phyloP scores from a whole-genome alignment of 345 rosid species.

The Corchorus capsularis region DNA sequence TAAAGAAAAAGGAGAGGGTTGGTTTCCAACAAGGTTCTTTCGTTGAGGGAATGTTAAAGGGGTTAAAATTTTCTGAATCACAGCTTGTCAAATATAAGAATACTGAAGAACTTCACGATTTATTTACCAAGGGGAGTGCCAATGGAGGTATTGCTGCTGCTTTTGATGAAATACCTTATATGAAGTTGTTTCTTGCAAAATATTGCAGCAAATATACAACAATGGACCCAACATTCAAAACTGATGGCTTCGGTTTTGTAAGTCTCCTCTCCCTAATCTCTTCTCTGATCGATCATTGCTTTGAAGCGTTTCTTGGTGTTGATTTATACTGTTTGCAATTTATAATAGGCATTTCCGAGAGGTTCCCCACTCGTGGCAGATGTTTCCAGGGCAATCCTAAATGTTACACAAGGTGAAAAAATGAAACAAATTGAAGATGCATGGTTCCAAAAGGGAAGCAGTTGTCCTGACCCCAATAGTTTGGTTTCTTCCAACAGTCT shows the following conservation, averaged over 20 bases:
- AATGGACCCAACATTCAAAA: slow-evolving; percentile 35
- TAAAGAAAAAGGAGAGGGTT: slow-evolving; percentile 35
- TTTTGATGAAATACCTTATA: slow-evolving; percentile 37
- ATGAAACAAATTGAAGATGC: slow-evolving; percentile 35
- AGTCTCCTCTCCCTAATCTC: background rate
- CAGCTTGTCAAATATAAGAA: slow-evolving; percentile 21
- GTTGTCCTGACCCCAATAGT: slow-evolving; percentile 30
- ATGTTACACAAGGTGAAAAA: slow-evolving; percentile 37
- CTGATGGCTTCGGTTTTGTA: slow-evolving; percentile 46
- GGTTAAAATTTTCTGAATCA: slow-evolving; percentile 25
- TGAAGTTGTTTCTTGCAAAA: slow-evolving; percentile 39
- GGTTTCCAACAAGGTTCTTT: slow-evolving; percentile 50
- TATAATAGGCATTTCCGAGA: slow-evolving; percentile 43
- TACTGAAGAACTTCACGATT: slow-evolving; percentile 30
- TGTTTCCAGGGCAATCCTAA: slow-evolving; percentile 45
- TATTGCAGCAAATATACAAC: slow-evolving; percentile 40
- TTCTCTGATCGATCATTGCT: background rate
- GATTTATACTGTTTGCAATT: background rate
- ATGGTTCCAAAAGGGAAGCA: slow-evolving; percentile 25
- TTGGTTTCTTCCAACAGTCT: slow-evolving; percentile 36
- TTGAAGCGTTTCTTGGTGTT: background rate
- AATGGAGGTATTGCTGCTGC: slow-evolving; percentile 46
- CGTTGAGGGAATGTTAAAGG: slow-evolving; percentile 32
- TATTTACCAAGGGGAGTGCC: slow-evolving; percentile 35
- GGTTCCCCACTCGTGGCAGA: slow-evolving; percentile 48